phyloP scores from a whole-genome alignment of 257 asterid genomes.

The Gynochthodes officinalis region DNA sequence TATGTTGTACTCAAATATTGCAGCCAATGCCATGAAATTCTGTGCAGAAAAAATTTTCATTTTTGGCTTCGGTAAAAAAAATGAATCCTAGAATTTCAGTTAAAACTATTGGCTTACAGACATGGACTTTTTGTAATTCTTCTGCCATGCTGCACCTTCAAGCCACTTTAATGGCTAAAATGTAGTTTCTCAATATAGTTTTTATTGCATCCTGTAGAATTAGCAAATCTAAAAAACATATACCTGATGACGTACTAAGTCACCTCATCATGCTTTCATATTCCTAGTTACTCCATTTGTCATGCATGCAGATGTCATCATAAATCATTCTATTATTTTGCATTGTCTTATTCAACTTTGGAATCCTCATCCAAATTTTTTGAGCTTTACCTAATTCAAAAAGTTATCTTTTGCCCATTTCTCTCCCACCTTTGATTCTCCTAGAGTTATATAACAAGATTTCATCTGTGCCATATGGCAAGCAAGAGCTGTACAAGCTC shows the following conservation, averaged over 20 bases:
- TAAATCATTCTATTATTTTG: not conserved
- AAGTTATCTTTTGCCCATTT: not conserved
- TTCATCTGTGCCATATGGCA: not conserved
- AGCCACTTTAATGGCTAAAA: not conserved
- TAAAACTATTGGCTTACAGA: not conserved
- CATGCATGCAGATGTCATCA: not conserved
- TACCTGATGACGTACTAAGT: not conserved
- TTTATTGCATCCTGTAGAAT: not conserved
- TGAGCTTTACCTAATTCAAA: not conserved
- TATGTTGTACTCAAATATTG: not conserved
- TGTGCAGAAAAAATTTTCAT: not conserved
- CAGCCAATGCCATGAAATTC: not conserved
- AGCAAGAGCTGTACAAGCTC: not conserved
- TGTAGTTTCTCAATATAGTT: not conserved
- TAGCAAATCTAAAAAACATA: not conserved
- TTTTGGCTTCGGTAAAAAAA: not conserved
- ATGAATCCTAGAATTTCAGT: not conserved
- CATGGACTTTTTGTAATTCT: not conserved
- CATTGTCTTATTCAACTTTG: not conserved
- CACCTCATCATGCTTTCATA: not conserved
- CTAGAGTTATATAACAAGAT: not conserved
- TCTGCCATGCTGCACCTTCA: not conserved
- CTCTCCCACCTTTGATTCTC: not conserved
- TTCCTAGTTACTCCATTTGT: not conserved
- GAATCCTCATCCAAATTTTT: not conserved